Evolutionary conservation across 2,329 filamentous ascomycete species (phyloP), one percentile per base, ranked within the genome.

Genomic region (Kalmusia sp.): DNA sequence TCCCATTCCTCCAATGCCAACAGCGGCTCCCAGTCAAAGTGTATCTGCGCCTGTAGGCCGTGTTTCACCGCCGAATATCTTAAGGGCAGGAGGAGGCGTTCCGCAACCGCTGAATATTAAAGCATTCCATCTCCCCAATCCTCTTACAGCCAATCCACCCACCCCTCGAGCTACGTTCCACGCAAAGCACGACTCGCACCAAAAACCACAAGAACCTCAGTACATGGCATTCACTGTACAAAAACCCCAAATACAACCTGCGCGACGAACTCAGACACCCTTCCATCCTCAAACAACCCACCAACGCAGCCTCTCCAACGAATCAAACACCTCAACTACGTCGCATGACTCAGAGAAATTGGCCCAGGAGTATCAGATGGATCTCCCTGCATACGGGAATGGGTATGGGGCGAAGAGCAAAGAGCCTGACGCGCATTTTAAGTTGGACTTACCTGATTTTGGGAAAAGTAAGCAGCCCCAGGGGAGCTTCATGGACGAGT

Each of bases 291-390:
- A 37, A 38, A n/a, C 52, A 7, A 11, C 2, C 12, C 64, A 68
- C 47, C 54, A 55, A 24, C 58, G 59, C 4, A 53, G 51, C 39
- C 45, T 39, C 14, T 63, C 60, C 2, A 21, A 39, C 15, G 53
- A 54, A 21, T 54, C 54, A 3, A 38, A 58, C 24, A 47, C 49
- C 4, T 63, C 60, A 7, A 55, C 37, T 6, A 52, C 46, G 8
- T 61, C 57, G 19, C 54, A 62, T 12, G 65, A 67, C 35, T 59
- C 62, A 2, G 52, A 34, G 7, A 58, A 60, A 30, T 33, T 69
- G 31, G 68, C 68, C 1, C 45, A 35, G 43, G 66, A 70, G 51
- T 71, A 71, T 37, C 63, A 58, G 33, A 43, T 54, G 12, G 62
- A 61, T 14, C 45, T 71, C 14, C 61, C 64, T 1, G 31, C 45